Evolutionary conservation across 495 filamentous ascomycete genomes (phyloP), one percentile per base, ranked within the genome.

Genomic region (Xylaria nigripes): DNA sequence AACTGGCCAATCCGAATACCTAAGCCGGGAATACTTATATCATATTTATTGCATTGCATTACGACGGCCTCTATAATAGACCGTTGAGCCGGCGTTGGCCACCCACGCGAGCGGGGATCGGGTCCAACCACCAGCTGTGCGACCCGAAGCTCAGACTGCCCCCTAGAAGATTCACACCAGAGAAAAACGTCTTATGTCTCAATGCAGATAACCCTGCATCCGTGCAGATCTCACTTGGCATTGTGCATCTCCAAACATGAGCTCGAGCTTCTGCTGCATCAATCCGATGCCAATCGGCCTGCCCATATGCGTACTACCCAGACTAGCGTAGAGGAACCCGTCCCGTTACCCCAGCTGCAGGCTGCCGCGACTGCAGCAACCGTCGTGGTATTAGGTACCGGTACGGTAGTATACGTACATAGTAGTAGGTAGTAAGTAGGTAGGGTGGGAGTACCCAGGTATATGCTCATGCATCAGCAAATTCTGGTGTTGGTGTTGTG

Each of bases 401-500:
- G n/a, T n/a, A n/a, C n/a, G n/a, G n/a, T n/a, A n/a, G n/a, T n/a
- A 51, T 16, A 27, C 18, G 22, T 27, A 10, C 10, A 10, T 30
- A 30, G 4, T 30, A 4, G 10, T 30, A 30, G 27, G n/a, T n/a
- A n/a, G n/a, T n/a, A n/a, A n/a, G n/a, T n/a, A n/a, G n/a, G n/a
- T n/a, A n/a, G n/a, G n/a, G n/a, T n/a, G n/a, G n/a, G 27, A 30
- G 27, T 30, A 30, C 32, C 3, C 32, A 12, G 8, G 12, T 4
- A 18, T 19, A 40, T 40, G 36, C 18, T 40, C 36, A 3, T 19
- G 36, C n/a, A n/a, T n/a, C 36, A 9, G 18, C n/a, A n/a, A 12
- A 40, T 57, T 62, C 32, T 9, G 49, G 50, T 43, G 41, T 40
- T 47, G 53, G 24, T 50, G 30, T 57, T 46, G n/a, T 25, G 25